A percentile compares a stretch with the other conserved stretches of the same genome.
Conservation (phyloP, 2,329 filamentous ascomycete genomes). For the Fusarium fracticaudum region DNA sequence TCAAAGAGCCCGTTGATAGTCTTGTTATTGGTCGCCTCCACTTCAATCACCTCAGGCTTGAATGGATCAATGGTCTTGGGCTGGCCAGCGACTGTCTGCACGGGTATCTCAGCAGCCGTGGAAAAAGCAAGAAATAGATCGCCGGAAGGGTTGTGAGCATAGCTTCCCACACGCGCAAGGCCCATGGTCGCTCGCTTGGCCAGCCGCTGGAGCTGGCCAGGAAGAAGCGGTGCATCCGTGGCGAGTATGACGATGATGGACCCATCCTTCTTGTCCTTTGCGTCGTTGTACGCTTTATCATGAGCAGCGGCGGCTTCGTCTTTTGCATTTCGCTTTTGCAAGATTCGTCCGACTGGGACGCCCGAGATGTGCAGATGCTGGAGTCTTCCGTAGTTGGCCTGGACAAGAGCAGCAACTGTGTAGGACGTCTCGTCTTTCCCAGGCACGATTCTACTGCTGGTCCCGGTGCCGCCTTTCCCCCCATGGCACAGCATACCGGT, state of each 20-base stretch:
- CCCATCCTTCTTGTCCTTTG: not conserved
- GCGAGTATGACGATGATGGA: not conserved
- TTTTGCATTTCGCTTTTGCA: not conserved
- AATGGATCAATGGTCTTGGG: not conserved
- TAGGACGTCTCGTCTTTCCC: accelerated
- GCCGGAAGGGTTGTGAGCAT: not conserved
- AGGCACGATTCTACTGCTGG: not conserved
- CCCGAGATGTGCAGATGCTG: not conserved
- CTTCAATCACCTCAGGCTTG: not conserved
- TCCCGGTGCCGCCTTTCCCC: not conserved
- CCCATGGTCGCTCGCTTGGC: not conserved
- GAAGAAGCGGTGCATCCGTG: not conserved
- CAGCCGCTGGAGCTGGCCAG: not conserved
- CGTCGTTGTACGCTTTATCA: not conserved
- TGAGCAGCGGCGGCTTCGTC: not conserved
- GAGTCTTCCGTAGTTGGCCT: not conserved
- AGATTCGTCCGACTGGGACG: not conserved
- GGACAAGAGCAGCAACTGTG: not conserved
- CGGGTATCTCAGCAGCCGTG: not conserved
- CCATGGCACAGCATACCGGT: not conserved
- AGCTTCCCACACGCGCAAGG: not conserved
- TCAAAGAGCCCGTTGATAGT: not conserved
- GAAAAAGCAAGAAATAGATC: not conserved
- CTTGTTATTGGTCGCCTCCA: not conserved
- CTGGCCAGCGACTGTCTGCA: not conserved